These are phyloP conservation scores for Malus domestica DNA, from an alignment of 306 rosid species.

Conservation along the genomic window DNA sequence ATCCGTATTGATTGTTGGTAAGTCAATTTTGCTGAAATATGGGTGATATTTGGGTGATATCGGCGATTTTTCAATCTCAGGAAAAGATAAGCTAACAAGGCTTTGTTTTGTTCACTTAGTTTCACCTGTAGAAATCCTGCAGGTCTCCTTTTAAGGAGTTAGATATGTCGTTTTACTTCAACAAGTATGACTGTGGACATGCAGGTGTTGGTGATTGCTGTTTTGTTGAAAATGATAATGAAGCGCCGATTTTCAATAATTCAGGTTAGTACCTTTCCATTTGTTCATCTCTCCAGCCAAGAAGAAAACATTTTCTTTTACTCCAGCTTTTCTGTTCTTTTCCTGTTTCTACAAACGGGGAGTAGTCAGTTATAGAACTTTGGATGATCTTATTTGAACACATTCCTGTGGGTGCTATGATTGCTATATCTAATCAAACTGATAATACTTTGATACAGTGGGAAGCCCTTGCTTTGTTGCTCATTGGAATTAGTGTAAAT, in stretches of 20 bases:
- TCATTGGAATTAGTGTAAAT: slow-evolving; percentile 92
- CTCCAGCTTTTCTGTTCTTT: background rate
- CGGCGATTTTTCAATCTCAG: too few species aligned
- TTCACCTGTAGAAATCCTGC: background rate
- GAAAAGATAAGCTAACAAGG: background rate
- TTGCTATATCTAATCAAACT: slow-evolving; percentile 6
- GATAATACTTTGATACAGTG: slow-evolving; percentile 54
- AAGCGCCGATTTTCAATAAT: slow-evolving; percentile 82
- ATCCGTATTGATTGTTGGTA: too few species aligned
- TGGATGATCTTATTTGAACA: slow-evolving; percentile 5
- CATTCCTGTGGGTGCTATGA: background rate
- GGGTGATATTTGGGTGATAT: too few species aligned
- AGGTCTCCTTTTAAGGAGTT: background rate
- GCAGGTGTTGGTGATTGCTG: slow-evolving; percentile 98
- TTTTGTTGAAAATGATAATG: slow-evolving; percentile 87
- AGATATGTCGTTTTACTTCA: background rate
- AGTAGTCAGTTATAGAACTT: slow-evolving; percentile 12
- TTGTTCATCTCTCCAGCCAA: background rate
- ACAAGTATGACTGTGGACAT: slow-evolving; percentile 13
- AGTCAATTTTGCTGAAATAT: too few species aligned
- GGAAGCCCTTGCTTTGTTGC: slow-evolving; percentile 96
- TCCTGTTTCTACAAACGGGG: background rate
- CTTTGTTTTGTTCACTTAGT: background rate
- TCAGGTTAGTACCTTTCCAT: slow-evolving; percentile 55
- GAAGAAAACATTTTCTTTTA: background rate